phyloP scores from a whole-genome alignment of 1,139 yeast genomes.

The Groenewaldozyma auringiensis region DNA sequence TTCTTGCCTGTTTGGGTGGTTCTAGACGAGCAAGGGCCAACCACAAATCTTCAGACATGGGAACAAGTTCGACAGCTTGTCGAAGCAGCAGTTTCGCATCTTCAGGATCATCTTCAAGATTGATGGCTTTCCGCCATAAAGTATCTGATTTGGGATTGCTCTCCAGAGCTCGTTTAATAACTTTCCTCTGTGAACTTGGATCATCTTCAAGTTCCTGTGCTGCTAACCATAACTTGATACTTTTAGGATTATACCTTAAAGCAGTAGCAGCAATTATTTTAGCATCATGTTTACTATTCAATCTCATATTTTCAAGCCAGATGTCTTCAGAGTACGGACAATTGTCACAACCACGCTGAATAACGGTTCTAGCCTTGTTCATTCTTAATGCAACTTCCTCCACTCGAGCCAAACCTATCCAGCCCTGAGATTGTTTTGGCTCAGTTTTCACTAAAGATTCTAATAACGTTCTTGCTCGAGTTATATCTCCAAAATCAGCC shows the following conservation, averaged over 20 bases:
- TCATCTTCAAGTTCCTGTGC: slow-evolving; percentile 64
- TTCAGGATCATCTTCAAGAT: slow-evolving; percentile 37
- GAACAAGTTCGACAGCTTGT: slow-evolving; percentile 68
- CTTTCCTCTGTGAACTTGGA: slow-evolving; percentile 41
- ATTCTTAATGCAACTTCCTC: slow-evolving; percentile 61
- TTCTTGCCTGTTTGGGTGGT: slow-evolving; percentile 44
- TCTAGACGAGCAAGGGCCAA: slow-evolving; percentile 40
- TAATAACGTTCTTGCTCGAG: slow-evolving; percentile 53
- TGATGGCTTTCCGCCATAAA: slow-evolving; percentile 53
- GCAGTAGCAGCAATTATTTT: slow-evolving; percentile 61
- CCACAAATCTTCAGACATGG: slow-evolving; percentile 64
- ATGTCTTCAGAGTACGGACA: slow-evolving; percentile 64
- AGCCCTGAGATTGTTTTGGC: slow-evolving; percentile 67
- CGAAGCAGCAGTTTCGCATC: slow-evolving; percentile 49
- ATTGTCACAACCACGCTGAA: slow-evolving; percentile 62
- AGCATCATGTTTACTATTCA: slow-evolving; percentile 46
- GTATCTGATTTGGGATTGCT: slow-evolving; percentile 55
- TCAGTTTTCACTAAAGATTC: slow-evolving; percentile 62
- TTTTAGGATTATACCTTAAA: slow-evolving; percentile 46
- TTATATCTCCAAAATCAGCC: slow-evolving; percentile 43
- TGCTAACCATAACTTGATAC: slow-evolving; percentile 62
- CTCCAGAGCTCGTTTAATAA: slow-evolving; percentile 68
- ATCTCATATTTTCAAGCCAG: slow-evolving; percentile 74
- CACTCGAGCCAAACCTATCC: slow-evolving; percentile 82
- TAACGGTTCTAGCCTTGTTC: slow-evolving; percentile 50